Percentiles rank a stretch among this genome's conserved stretches.
These are phyloP conservation scores for Pulveroboletus sp. DNA, from an alignment of 768 basidiomycete species.

Conservation along the genomic window DNA sequence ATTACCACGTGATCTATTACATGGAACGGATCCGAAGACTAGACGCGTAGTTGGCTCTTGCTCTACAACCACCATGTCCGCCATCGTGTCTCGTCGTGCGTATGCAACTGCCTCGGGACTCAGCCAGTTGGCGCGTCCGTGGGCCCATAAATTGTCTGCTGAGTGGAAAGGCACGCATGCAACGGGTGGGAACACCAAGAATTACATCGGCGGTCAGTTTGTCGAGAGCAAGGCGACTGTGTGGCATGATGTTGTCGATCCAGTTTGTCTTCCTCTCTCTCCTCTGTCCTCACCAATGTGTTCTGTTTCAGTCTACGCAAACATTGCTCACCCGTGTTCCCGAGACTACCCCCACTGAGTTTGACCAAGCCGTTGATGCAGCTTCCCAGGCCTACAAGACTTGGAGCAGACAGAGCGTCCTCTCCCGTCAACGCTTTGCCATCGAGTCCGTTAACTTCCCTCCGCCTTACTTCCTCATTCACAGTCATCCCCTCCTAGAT, in stretches of 20 bases:
- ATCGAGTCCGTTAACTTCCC: slow-evolving; percentile 65
- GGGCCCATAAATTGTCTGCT: slow-evolving; percentile 66
- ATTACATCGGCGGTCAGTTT: slow-evolving; percentile 90
- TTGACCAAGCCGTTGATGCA: slow-evolving; percentile 77
- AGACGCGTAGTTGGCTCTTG: neutral
- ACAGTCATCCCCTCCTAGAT: slow-evolving; percentile 41
- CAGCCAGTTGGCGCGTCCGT: slow-evolving; percentile 51
- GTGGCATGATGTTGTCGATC: slow-evolving; percentile 89
- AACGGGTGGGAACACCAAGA: slow-evolving; percentile 85
- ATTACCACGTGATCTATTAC: slow-evolving; percentile 14
- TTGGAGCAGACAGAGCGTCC: slow-evolving; percentile 84
- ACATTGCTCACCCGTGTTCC: slow-evolving; percentile 86
- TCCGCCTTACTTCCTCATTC: neutral
- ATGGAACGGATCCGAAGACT: slow-evolving; percentile 1
- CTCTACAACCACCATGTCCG: slow-evolving; percentile 19
- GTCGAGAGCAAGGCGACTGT: slow-evolving; percentile 72
- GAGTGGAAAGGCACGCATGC: slow-evolving; percentile 88
- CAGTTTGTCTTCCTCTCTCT: slow-evolving; percentile 51
- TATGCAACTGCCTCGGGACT: slow-evolving; percentile 51
- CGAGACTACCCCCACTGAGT: slow-evolving; percentile 80
- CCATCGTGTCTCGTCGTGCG: slow-evolving; percentile 26
- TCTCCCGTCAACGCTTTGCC: slow-evolving; percentile 84
- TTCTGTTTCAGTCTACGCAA: slow-evolving; percentile 71
- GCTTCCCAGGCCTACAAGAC: slow-evolving; percentile 84
- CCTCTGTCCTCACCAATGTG: neutral